Evolutionary conservation across 495 filamentous ascomycete genomes (phyloP).

Genomic region (Annulohypoxylon bovei): DNA sequence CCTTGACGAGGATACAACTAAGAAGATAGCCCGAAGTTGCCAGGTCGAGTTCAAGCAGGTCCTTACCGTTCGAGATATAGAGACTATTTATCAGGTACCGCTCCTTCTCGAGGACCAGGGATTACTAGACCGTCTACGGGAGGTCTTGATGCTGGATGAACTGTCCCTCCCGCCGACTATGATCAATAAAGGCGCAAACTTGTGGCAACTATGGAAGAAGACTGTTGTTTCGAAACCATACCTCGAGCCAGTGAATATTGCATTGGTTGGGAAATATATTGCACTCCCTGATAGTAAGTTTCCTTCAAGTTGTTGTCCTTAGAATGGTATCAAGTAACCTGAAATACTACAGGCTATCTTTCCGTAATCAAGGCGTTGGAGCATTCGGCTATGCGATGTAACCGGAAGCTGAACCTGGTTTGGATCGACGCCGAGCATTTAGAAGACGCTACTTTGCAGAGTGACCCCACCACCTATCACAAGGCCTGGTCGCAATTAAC

Average conservation of each 20-base stretch:
- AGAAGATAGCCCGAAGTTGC: slow-evolving; percentile 89
- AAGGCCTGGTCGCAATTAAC: slow-evolving; percentile 81
- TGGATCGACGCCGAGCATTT: slow-evolving; percentile 88
- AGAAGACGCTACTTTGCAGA: slow-evolving; percentile 66
- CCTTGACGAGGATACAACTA: slow-evolving; percentile 76
- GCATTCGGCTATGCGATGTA: slow-evolving; percentile 88
- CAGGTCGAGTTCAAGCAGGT: slow-evolving; percentile 84
- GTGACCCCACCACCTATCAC: slow-evolving; percentile 78
- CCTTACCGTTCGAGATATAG: slow-evolving; percentile 84
- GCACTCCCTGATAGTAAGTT: slow-evolving; percentile 70
- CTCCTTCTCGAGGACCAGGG: slow-evolving; percentile 85
- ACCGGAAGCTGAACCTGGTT: slow-evolving; percentile 78
- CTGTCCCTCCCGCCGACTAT: slow-evolving; percentile 58
- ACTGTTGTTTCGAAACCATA: slow-evolving; percentile 71
- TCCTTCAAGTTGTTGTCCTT: too few relatives aligned
- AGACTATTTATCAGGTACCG: slow-evolving; percentile 91
- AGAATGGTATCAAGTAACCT: not conserved
- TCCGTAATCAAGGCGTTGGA: slow-evolving; percentile 75
- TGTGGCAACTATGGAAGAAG: slow-evolving; percentile 79
- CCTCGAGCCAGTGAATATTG: slow-evolving; percentile 79
- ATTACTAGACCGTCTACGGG: slow-evolving; percentile 68
- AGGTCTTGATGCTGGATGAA: slow-evolving; percentile 68
- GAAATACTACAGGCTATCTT: slow-evolving; percentile 15
- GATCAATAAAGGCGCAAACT: slow-evolving; percentile 65
- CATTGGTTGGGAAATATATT: slow-evolving; percentile 91